These are phyloP conservation scores for Cutaneotrichosporon daszewskae DNA, from an alignment of 1,284 basidiomycete species.

Conservation along the genomic window DNA sequence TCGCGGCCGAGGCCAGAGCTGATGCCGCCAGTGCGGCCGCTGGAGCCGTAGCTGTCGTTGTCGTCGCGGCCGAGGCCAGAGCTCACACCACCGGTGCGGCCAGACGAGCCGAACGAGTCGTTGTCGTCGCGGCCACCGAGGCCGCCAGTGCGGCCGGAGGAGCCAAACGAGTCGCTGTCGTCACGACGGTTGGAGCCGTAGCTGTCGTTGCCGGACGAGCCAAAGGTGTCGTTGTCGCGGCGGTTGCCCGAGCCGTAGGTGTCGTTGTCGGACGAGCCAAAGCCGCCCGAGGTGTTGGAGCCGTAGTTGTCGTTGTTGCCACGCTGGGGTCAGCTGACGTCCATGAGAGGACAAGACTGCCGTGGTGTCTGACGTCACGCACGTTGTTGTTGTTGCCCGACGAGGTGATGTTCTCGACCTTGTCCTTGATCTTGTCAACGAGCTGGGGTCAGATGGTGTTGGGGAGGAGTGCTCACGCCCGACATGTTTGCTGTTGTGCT, in stretches of 20 bases:
- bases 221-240: slow-evolving; percentile 4
- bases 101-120: slow-evolving; percentile 5
- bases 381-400: slow-evolving; percentile 1
- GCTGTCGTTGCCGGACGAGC: slow-evolving; percentile 3
- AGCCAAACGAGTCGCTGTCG: slow-evolving; percentile 7
- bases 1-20: not conserved
- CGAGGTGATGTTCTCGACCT: slow-evolving; percentile 1
- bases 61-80: not conserved
- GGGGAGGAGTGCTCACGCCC: slow-evolving; percentile 6
- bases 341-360: no score
- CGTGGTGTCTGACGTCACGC: no score
- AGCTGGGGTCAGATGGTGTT: slow-evolving; percentile 3
- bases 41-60: slow-evolving; percentile 4
- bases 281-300: not conserved
- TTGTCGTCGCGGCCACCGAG: slow-evolving; percentile 1
- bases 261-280: slow-evolving; percentile 3
- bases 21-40: not conserved
- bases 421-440: slow-evolving; percentile 14
- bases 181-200: slow-evolving; percentile 7
- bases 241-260: slow-evolving; percentile 1
- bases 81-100: no score
- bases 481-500: slow-evolving; percentile 9
- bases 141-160: slow-evolving; percentile 5
- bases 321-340: not conserved
- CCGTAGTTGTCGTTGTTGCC: slow-evolving; percentile 4